These are phyloP conservation scores for Aureobasidium sp. DNA, from an alignment of 2,329 filamentous ascomycete genomes.

Conservation along the genomic window DNA sequence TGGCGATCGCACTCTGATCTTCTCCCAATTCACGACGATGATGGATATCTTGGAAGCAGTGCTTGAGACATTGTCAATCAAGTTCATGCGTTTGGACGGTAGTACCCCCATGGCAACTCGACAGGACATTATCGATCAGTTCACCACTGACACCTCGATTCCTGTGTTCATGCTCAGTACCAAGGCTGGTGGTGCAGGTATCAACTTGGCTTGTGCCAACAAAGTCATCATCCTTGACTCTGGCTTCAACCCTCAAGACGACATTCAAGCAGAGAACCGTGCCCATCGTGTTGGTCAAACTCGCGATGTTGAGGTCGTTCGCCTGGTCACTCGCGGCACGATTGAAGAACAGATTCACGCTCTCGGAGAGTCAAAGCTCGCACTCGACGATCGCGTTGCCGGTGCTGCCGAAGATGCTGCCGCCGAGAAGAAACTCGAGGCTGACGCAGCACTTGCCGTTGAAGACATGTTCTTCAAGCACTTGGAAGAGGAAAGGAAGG, in stretches of 20 bases:
- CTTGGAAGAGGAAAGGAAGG: conserved; percentile 10
- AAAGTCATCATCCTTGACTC: conserved; percentile 97
- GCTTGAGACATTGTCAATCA: conserved; percentile 61
- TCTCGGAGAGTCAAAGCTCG: conserved; percentile 85
- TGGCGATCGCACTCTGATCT: conserved; percentile 81
- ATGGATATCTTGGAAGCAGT: conserved; percentile 85
- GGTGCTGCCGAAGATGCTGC: conserved; percentile 37
- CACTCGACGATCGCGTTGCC: conserved; percentile 68
- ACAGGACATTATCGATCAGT: conserved; percentile 81
- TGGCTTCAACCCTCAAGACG: conserved; percentile 96
- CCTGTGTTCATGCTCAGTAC: conserved; percentile 90
- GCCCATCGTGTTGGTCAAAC: conserved; percentile 92
- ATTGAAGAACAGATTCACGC: conserved; percentile 92
- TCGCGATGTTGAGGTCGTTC: conserved; percentile 79
- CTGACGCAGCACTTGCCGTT: conserved; percentile 24
- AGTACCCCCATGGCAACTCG: conserved; percentile 72
- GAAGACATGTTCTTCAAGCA: conserved; percentile 32
- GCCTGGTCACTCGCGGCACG: conserved; percentile 70
- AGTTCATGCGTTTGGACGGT: conserved; percentile 81
- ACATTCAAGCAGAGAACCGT: conserved; percentile 96
- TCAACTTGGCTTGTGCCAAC: conserved; percentile 92
- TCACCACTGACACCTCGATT: conserved; percentile 66
- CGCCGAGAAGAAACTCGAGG: conserved; percentile 37
- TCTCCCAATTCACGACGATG: conserved; percentile 86
- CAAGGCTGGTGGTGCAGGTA: conserved; percentile 89